Percentiles rank a stretch among this genome's conserved stretches.
Evolutionary conservation across 2,329 filamentous ascomycete species (phyloP).

Genomic region (Ophiostoma himal-ulmi): DNA sequence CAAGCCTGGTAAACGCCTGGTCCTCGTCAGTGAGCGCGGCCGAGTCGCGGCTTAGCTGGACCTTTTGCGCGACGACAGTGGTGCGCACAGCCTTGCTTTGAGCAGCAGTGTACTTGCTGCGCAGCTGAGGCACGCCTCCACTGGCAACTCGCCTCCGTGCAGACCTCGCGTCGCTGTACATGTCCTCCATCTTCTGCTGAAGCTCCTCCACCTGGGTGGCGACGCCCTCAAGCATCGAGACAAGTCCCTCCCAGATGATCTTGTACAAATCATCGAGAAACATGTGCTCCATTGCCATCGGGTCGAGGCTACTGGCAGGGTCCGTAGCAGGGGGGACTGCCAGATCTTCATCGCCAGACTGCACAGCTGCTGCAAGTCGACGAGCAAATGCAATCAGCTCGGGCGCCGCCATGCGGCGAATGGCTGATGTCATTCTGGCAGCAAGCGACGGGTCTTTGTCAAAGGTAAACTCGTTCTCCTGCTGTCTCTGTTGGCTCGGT

Average conservation of each 20-base stretch:
- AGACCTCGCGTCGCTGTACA: conserved; percentile 39
- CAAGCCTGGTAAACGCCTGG: conserved; percentile 60
- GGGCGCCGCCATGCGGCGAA: conserved; percentile 56
- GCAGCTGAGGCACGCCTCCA: conserved; percentile 39
- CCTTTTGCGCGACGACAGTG: conserved; percentile 74
- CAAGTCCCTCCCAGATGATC: conserved; percentile 25
- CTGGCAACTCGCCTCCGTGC: not conserved
- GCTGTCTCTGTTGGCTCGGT: conserved; percentile 20
- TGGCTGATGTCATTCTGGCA: conserved; percentile 39
- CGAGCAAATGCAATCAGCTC: conserved; percentile 40
- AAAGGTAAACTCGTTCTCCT: conserved; percentile 28
- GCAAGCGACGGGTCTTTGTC: conserved; percentile 45
- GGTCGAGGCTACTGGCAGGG: not conserved
- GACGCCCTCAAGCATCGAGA: conserved; percentile 37
- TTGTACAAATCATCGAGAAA: not conserved
- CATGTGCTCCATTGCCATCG: not conserved
- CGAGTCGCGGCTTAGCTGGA: conserved; percentile 70
- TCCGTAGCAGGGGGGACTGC: conserved; percentile 32
- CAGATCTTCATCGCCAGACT: conserved; percentile 36
- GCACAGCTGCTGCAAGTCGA: conserved; percentile 37
- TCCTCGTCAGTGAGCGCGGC: conserved; percentile 65
- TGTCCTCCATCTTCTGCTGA: conserved; percentile 40
- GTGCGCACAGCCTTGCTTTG: conserved; percentile 66
- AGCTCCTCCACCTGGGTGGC: conserved; percentile 45
- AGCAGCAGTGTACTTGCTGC: conserved; percentile 68